Evolutionary conservation across 2,329 filamentous ascomycete genomes (phyloP).

Genomic region (Cucurbitaria berberidis): DNA sequence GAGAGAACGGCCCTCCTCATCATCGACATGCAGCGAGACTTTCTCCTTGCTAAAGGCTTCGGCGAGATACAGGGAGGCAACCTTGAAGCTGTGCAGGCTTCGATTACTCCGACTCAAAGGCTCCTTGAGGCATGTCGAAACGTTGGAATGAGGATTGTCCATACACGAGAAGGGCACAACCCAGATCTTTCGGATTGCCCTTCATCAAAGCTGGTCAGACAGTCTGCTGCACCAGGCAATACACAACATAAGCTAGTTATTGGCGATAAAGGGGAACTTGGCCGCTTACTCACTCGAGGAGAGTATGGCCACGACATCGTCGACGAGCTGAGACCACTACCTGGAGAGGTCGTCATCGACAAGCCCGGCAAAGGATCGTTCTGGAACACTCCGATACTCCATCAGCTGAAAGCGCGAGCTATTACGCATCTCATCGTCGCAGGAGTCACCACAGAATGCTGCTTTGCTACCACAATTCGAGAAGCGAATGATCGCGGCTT

Average conservation of each 20-base stretch:
- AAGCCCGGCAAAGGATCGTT: conserved; percentile 66
- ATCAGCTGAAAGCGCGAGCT: conserved; percentile 59
- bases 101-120: conserved; percentile 50
- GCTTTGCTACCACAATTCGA: conserved; percentile 62
- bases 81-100: conserved; percentile 48
- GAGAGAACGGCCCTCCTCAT: conserved; percentile 57
- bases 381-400: conserved; percentile 62
- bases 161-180: conserved; percentile 58
- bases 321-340: conserved; percentile 59
- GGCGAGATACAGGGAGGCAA: conserved; percentile 59
- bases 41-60: conserved; percentile 58
- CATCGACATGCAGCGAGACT: conserved; percentile 61
- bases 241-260: conserved; percentile 56
- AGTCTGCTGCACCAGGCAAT: conserved; percentile 55
- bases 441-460: conserved; percentile 66
- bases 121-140: conserved; percentile 52
- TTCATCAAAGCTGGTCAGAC: conserved; percentile 58
- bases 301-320: conserved; percentile 63
- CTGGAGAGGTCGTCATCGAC: conserved; percentile 62
- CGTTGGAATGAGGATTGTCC: conserved; percentile 55
- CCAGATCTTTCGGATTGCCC: conserved; percentile 61
- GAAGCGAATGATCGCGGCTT: conserved; percentile 68
- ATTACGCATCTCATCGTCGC: conserved; percentile 64
- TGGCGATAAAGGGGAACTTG: conserved; percentile 61
- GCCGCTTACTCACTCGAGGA: conserved; percentile 59